phyloP scores from a whole-genome alignment of 495 filamentous ascomycete genomes.

The Schizothecium vesticola region DNA sequence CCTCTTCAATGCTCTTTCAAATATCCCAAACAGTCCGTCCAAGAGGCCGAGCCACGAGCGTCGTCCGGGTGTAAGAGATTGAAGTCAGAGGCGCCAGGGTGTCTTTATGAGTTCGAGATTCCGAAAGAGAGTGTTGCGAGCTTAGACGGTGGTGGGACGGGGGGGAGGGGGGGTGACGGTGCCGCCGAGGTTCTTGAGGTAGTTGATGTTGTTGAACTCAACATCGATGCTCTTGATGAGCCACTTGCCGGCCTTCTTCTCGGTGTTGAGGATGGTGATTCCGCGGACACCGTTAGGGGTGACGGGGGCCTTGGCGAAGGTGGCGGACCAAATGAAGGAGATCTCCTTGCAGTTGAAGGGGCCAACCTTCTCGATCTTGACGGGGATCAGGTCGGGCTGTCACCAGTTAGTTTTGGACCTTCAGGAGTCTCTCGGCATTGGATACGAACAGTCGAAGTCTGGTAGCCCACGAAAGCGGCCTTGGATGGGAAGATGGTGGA shows the following conservation, averaged over 20 bases:
- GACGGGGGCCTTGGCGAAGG: constrained; percentile 13
- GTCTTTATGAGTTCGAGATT: background rate
- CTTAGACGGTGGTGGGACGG: background rate
- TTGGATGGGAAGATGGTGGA: constrained; percentile 24
- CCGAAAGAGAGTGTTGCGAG: background rate
- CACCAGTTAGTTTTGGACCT: background rate
- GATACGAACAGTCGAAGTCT: constrained; percentile 11
- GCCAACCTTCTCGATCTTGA: constrained; percentile 4
- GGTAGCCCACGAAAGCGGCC: constrained; percentile 19
- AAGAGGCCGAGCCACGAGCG: background rate
- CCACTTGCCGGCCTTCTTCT: constrained; percentile 18
- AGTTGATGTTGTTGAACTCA: constrained; percentile 30
- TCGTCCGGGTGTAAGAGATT: background rate
- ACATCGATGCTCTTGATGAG: constrained; percentile 27
- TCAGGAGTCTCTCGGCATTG: too few relatives aligned
- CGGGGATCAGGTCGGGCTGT: constrained; percentile 20
- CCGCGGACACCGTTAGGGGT: constrained; percentile 20
- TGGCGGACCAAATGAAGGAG: constrained; percentile 25
- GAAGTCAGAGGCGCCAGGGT: background rate
- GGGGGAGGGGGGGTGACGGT: background rate
- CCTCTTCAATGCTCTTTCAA: background rate
- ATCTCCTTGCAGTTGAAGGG: constrained; percentile 25
- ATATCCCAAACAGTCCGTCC: background rate
- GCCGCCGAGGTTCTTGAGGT: constrained; percentile 24
- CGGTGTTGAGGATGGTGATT: constrained; percentile 21